phyloP scores from a whole-genome alignment of 495 filamentous ascomycete species.

The Beverwykella pulmonaria region DNA sequence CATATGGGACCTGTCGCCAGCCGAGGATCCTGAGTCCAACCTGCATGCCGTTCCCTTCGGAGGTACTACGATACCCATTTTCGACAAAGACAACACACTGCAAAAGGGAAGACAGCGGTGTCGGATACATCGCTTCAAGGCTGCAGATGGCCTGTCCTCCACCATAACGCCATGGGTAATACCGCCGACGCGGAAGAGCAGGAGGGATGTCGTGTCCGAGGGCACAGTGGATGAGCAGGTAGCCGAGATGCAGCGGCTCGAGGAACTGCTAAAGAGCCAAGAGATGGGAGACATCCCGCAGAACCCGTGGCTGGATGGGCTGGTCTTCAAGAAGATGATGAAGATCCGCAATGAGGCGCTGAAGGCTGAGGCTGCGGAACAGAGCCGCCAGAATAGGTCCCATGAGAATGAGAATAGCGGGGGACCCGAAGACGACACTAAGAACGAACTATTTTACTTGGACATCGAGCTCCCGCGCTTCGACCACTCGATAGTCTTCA shows the following conservation, averaged over 20 bases:
- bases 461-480: conserved; percentile 92
- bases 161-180: conserved; percentile 71
- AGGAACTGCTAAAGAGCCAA: conserved; percentile 92
- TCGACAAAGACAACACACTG: conserved; percentile 86
- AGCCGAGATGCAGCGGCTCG: conserved; percentile 78
- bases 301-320: conserved; percentile 91
- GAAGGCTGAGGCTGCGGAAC: conserved; percentile 24
- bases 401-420: conserved; percentile 11
- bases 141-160: conserved; percentile 82
- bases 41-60: conserved; percentile 88
- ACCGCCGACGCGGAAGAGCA: conserved; percentile 54
- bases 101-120: conserved; percentile 94
- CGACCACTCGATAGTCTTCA: conserved; percentile 94
- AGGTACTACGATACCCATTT: conserved; percentile 86
- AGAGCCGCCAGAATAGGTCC: conserved; percentile 24
- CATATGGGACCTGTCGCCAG: conserved; percentile 89
- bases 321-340: conserved; percentile 86
- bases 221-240: conserved; percentile 56
- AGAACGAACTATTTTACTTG: conserved; percentile 68
- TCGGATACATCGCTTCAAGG: conserved; percentile 74
- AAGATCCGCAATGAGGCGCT: conserved; percentile 49
- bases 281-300: conserved; percentile 94
- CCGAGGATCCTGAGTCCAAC: conserved; percentile 62
- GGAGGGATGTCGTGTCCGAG: conserved; percentile 53
- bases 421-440: conserved; percentile 50